Evolutionary conservation across 139 green algal species (phyloP).

Genomic region (Coelastrella sp.): DNA sequence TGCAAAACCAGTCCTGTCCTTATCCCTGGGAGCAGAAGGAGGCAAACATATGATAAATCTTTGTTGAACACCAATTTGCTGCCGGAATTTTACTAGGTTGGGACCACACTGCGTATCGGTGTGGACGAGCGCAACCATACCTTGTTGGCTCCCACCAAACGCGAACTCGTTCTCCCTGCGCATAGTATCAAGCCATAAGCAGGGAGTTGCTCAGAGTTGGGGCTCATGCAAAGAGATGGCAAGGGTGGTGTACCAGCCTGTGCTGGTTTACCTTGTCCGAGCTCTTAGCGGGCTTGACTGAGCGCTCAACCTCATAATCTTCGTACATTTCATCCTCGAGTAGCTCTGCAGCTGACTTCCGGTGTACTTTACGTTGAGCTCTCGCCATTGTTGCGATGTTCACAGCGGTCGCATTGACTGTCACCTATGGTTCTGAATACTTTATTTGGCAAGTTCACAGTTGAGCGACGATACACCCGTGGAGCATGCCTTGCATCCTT

Average conservation of each 20-base stretch:
- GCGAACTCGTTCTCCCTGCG: slow-evolving; percentile 52
- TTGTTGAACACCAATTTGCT: background rate
- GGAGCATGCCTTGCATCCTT: too few relatives aligned
- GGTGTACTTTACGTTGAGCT: background rate
- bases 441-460: too few relatives aligned
- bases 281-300: background rate
- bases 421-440: background rate
- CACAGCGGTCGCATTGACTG: background rate
- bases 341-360: background rate
- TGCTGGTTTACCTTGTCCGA: slow-evolving; percentile 3
- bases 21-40: slow-evolving; percentile 46
- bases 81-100: slow-evolving; percentile 32
- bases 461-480: too few relatives aligned
- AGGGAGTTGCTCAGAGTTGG: background rate
- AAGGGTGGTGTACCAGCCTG: background rate
- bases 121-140: slow-evolving; percentile 25
- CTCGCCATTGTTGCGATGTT: slow-evolving; percentile 1
- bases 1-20: slow-evolving; percentile 57
- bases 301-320: background rate
- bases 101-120: background rate
- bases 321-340: background rate
- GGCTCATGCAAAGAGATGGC: background rate
- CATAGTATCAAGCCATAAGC: background rate
- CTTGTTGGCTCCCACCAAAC: slow-evolving; percentile 71
- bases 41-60: background rate